Evolutionary conservation across 768 basidiomycete species (phyloP), one percentile per base, ranked within the genome.

Genomic region (Hydnum rufescens): DNA sequence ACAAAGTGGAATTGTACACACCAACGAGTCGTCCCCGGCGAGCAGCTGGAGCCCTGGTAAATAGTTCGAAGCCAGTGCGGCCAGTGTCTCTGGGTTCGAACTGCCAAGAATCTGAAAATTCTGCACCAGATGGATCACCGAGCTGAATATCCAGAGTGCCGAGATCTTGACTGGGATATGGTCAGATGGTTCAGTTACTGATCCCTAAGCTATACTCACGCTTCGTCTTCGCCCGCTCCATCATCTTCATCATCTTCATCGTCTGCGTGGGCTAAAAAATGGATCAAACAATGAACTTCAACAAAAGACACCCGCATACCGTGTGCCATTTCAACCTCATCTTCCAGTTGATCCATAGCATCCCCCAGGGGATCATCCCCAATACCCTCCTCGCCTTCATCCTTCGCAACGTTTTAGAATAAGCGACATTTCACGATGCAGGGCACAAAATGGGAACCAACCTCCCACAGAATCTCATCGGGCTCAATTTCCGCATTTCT

Each of bases 401-500:
- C 66, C 49, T 30, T 25, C 30, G 16, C 18, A 18, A 16, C 13
- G 26, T 28, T 47, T 47, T 8, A 32, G 30, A 8, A 47, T 8
- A 47, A 47, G 25, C 49, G 32, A 16, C 29, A 32, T 50, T 16
- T 50, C 13, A 8, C 26, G 26, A 47, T 16, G 44, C 13, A 25
- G 44, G 13, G 26, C 29, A 25, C 18, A 54, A 13, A 29, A n/a
- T n/a, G n/a, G n/a, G n/a, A n/a, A 64, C 68, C 34, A 60, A 75
- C 75, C 70, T 75, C 71, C 76, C 74, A 75, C 58, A 74, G 71
- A 66, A 69, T 75, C 58, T 71, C 70, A 5, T 64, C 68, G 18
- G 62, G 62, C 5, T 89, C 88, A 77, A 84, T 84, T 42, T 86
- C 86, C 36, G 83, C 80, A 51, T 89, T 87, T 53, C 78, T 82